Base-by-base conservation (phyloP, 2,329 filamentous ascomycete genomes). In the Cladosporium austrohemisphaericum region DNA sequence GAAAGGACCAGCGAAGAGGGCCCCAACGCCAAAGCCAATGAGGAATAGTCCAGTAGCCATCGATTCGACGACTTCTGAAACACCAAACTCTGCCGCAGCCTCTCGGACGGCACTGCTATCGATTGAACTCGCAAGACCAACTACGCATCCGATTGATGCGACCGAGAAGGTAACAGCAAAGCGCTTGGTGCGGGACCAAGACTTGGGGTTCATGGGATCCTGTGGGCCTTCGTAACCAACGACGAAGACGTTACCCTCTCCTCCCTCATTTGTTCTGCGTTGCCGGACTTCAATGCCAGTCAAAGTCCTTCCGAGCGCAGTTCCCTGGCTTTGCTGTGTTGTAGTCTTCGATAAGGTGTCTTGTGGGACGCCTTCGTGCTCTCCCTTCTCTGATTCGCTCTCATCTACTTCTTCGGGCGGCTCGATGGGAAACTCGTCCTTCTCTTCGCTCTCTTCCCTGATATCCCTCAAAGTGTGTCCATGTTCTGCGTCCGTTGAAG, bases 1-100 rank as follows among this genome's bases (percentile, higher is more conserved):
- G 5, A 71, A 59, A 1, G 69, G 68, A 2, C 64, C 66, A 6
- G 65, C 61, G n/a, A 70, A 58, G 1, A 70, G 56, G 4, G 67
- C 61, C 10, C 68, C 69, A 16, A 62, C 53, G 4, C 62, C 68
- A 37, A 69, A 62, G 0, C 72, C 73, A 20, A 76, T 64, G 11
- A 76, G 58, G 49, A 72, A 71, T 54, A 75, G 58, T 53, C 67
- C 70, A 28, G 23, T 28, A 9, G 20, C 44, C 32, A 47, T 36
- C 7, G 22, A 46, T 38, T 53, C 53, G 3, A 38, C 44, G 5
- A 47, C 51, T 22, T 50, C 36, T 16, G 45, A 43, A 8, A 53
- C 47, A 26, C 44, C 48, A 32, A 55, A 47, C n/a, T 48, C 41
- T 11, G 22, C 25, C 7, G 41, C 36, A 7, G 36, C 43, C 33